Conservation (phyloP, 495 filamentous ascomycete species). For the Aspergillus hancockii region DNA sequence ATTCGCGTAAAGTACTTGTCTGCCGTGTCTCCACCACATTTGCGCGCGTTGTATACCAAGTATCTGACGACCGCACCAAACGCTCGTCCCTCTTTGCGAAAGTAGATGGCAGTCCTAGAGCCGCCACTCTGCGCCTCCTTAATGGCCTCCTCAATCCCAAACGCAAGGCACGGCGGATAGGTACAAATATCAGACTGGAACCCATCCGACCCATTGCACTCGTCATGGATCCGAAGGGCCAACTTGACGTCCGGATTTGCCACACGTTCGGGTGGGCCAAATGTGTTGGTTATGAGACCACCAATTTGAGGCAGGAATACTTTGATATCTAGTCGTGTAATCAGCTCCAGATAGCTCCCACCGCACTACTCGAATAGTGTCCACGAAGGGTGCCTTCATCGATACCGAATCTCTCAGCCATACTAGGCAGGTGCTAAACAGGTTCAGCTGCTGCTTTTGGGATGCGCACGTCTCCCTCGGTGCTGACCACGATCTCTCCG, state of each 20-base stretch:
- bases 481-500: conserved; percentile 86
- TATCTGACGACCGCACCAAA: conserved; percentile 97
- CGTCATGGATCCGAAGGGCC: conserved; percentile 91
- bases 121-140: conserved; percentile 94
- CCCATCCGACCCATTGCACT: conserved; percentile 96
- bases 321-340: conserved; percentile 94
- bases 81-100: conserved; percentile 95
- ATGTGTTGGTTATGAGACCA: conserved; percentile 94
- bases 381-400: conserved; percentile 86
- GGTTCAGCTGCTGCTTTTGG: conserved; percentile 97
- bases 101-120: conserved; percentile 96
- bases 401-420: conserved; percentile 93
- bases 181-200: conserved; percentile 99
- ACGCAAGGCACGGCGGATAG: conserved; percentile 94
- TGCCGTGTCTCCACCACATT: conserved; percentile 77
- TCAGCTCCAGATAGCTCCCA: conserved; percentile 87
- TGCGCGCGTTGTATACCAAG: conserved; percentile 95
- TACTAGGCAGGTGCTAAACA: conserved; percentile 92
- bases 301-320: conserved; percentile 95
- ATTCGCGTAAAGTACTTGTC: conserved; percentile 98
- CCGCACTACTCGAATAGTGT: conserved; percentile 94
- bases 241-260: conserved; percentile 81
- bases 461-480: conserved; percentile 81
- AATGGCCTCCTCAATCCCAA: conserved; percentile 94
- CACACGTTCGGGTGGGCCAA: conserved; percentile 92